These are phyloP conservation scores for Hymenoscyphus fraxineus DNA, from an alignment of 2,329 filamentous ascomycete genomes.

Conservation along the genomic window DNA sequence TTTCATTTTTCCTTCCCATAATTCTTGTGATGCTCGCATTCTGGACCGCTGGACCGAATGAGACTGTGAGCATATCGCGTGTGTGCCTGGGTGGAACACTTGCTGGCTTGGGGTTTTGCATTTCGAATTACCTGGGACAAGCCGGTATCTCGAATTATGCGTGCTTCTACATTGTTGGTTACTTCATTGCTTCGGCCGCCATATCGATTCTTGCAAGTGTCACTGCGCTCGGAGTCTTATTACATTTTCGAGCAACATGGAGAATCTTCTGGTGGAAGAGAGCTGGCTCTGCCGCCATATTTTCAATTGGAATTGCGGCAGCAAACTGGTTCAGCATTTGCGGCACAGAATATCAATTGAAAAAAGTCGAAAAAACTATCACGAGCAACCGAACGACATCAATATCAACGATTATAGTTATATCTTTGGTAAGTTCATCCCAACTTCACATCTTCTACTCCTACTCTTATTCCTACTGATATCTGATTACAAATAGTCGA, in stretches of 20 bases:
- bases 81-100: slow-evolving; percentile 62
- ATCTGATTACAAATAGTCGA: slow-evolving; percentile 43
- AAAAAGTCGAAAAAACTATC: slow-evolving; percentile 40
- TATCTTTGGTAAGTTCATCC: slow-evolving; percentile 55
- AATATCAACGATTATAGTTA: slow-evolving; percentile 69
- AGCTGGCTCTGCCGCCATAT: slow-evolving; percentile 53
- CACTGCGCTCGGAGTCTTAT: slow-evolving; percentile 70
- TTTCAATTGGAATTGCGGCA: slow-evolving; percentile 2
- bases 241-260: slow-evolving; percentile 72
- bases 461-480: neutral
- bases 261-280: slow-evolving; percentile 76
- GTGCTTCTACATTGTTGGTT: slow-evolving; percentile 55
- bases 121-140: slow-evolving; percentile 88
- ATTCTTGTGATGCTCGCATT: slow-evolving; percentile 71
- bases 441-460: too few relatives aligned
- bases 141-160: slow-evolving; percentile 74
- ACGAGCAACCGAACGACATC: slow-evolving; percentile 48
- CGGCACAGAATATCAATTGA: slow-evolving; percentile 64
- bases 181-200: slow-evolving; percentile 62
- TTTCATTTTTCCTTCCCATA: slow-evolving; percentile 79
- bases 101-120: slow-evolving; percentile 71
- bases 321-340: slow-evolving; percentile 60
- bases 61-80: slow-evolving; percentile 54
- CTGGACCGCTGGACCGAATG: slow-evolving; percentile 60
- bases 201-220: slow-evolving; percentile 72